Conservation (phyloP, 257 asterid species). For the Nicotiana obtusifolia region DNA sequence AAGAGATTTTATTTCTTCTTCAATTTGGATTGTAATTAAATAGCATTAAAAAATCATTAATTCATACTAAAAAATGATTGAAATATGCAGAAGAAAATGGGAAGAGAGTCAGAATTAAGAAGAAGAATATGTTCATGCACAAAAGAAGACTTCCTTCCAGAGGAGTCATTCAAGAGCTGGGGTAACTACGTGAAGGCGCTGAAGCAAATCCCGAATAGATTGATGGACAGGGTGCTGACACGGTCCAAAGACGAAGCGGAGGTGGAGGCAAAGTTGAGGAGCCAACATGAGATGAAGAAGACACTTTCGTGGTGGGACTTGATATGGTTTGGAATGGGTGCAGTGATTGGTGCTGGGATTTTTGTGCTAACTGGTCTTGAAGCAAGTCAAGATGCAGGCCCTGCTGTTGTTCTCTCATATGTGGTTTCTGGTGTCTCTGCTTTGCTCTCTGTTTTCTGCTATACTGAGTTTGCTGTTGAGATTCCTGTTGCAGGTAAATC, state of each 20-base stretch:
- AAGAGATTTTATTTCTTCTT: no score
- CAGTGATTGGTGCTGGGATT: conserved; percentile 61
- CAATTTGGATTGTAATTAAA: no score
- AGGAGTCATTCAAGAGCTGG: conserved; percentile 62
- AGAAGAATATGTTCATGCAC: conserved; percentile 35
- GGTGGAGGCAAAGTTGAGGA: conserved; percentile 45
- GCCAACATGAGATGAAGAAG: conserved; percentile 49
- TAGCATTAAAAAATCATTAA: no score
- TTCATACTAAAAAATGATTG: conserved; percentile 19
- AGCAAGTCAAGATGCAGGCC: conserved; percentile 44
- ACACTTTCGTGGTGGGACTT: conserved; percentile 65
- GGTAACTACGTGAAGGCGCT: conserved; percentile 40
- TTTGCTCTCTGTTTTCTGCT: conserved; percentile 54
- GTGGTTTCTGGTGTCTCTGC: conserved; percentile 55
- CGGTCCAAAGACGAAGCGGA: conserved; percentile 44
- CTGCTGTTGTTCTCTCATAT: conserved; percentile 59
- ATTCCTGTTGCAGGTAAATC: conserved; percentile 49
- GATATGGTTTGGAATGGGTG: conserved; percentile 76
- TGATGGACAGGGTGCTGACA: conserved; percentile 38
- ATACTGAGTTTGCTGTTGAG: conserved; percentile 59
- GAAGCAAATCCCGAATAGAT: conserved; percentile 43
- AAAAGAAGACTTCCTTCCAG: conserved; percentile 68
- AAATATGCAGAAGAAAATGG: conserved; percentile 10
- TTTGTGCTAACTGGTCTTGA: conserved; percentile 60
- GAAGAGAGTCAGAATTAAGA: conserved; percentile 6